Evolutionary conservation across 768 basidiomycete genomes (phyloP).

Genomic region (Tephrocybe rancida): DNA sequence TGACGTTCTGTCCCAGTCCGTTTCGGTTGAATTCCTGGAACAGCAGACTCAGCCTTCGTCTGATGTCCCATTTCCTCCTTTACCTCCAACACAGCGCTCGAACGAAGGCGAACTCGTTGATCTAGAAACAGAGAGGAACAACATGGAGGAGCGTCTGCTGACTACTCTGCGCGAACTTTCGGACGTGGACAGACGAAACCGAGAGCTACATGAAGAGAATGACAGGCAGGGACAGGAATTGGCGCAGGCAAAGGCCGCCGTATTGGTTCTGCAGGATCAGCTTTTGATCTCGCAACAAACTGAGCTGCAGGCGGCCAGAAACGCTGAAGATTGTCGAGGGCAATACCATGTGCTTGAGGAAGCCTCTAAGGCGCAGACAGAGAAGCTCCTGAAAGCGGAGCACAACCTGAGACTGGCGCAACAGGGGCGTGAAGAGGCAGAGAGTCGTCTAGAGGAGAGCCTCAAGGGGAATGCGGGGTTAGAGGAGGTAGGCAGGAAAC

Average conservation of each 20-base stretch:
- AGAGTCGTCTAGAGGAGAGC: not conserved
- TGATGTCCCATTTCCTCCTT: not conserved
- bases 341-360: not conserved
- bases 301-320: not conserved
- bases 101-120: not conserved
- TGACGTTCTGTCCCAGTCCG: constrained; percentile 9
- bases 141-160: constrained; percentile 6
- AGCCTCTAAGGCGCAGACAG: not conserved
- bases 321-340: not conserved
- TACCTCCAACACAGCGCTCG: not conserved
- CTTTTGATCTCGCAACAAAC: not conserved
- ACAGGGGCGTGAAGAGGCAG: constrained; percentile 1
- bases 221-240: not conserved
- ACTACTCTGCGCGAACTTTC: constrained; percentile 6
- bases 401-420: not conserved
- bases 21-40: constrained; percentile 6
- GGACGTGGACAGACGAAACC: constrained; percentile 4
- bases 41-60: constrained; percentile 1
- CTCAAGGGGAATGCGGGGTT: not conserved
- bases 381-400: not conserved
- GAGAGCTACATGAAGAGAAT: constrained; percentile 13
- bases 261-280: not conserved
- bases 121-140: not conserved
- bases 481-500: not conserved
- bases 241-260: not conserved